Conservation (phyloP, 345 rosid genomes). For the Atalantia buxifolia region DNA sequence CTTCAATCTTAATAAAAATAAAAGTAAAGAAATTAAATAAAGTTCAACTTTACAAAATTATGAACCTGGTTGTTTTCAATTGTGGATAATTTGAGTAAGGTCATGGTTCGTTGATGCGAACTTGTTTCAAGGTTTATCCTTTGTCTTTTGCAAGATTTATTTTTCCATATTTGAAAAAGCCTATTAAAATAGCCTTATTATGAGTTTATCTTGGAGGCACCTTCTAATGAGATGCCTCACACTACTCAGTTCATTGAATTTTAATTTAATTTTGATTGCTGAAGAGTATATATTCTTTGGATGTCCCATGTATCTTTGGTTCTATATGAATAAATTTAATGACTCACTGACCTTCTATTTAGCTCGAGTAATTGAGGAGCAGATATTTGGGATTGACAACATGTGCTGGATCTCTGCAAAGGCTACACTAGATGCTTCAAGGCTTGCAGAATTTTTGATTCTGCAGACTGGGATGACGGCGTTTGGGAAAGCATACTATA, state of each 20-base stretch:
- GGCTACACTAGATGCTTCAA: conserved; percentile 88
- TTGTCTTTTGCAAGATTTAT: neutral
- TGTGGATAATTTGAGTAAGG: neutral
- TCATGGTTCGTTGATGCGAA: neutral
- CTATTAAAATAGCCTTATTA: neutral
- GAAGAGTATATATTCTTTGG: neutral
- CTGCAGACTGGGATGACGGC: conserved; percentile 98
- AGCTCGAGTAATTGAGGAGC: conserved; percentile 96
- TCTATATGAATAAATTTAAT: neutral
- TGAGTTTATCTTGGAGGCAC: neutral
- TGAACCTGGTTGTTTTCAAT: neutral
- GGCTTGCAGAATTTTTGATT: conserved; percentile 77
- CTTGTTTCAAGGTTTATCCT: neutral
- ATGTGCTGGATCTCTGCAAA: conserved; percentile 91
- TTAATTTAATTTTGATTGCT: neutral
- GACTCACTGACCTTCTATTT: conserved; percentile 27
- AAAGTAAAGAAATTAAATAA: neutral
- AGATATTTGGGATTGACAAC: conserved; percentile 83
- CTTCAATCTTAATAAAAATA: neutral
- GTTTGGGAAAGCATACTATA: conserved; percentile 87
- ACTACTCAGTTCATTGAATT: neutral
- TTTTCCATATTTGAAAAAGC: neutral
- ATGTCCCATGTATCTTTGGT: neutral
- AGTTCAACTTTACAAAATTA: neutral
- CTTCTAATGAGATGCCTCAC: neutral